Base-by-base conservation (phyloP, 495 filamentous ascomycete genomes). In the Trichoderma parareesei region DNA sequence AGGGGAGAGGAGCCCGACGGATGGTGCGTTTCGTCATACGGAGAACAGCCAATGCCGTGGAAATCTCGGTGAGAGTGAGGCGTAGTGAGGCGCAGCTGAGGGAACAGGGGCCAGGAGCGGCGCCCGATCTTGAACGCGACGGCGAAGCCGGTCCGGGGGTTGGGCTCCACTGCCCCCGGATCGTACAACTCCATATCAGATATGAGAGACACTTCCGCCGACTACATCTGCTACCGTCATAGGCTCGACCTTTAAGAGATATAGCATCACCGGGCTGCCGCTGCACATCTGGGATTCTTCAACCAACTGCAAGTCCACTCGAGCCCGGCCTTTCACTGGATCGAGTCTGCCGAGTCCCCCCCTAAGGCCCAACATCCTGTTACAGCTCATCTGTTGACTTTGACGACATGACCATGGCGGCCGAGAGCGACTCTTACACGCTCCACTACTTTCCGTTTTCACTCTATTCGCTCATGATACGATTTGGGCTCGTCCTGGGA, bases 371-470 rank as follows among this genome's bases (percentile, higher is more conserved):
- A 27, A 2, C 27, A 27, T 27, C 27, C 2, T 27, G 10, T 46
- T n/a, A 46, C 13, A 46, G 43, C 43, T 4, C 14, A 46, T 13
- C 27, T 2, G 27, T 49, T 20, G n/a, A 18, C 4, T 49, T 27
- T 18, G 18, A 35, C 57, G 38, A 61, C n/a, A 61, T 5, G 13
- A 61, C 37, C 5, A 61, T 38, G 57, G 35, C 57, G 27, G 13
- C 35, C 14, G 57, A 41, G 6, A 38, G 14, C 13, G 35, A 41
- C 33, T 16, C 16, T 16, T 61, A 38, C 10, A 44, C 48, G 13
- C 59, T 66, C n/a, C 48, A 66, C 43, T 48, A 48, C n/a, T 66
- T 62, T 20, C 64, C 64, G 0, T 66, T 62, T 38, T 66, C 64
- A 1, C 59, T 66, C 2, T 66, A 66, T 44, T 66, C 64, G 7